Base-by-base conservation (phyloP, 257 asterid genomes). In the Solanum medicagineum region DNA sequence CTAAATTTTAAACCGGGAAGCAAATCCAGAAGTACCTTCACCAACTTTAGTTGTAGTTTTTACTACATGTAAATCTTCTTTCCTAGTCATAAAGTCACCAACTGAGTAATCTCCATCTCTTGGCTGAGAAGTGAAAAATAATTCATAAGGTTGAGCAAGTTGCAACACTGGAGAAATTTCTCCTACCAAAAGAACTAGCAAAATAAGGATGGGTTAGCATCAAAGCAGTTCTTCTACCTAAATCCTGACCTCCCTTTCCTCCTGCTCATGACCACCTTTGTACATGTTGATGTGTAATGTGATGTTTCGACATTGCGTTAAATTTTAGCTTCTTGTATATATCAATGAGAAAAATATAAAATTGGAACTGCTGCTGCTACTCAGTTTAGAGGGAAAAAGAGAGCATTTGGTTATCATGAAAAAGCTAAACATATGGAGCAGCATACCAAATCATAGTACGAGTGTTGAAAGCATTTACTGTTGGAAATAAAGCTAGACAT, bases 1-100 rank as follows among this genome's bases (percentile, higher is more conserved):
- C 26, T 26, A 79, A 14, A 77, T 10, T 26, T 77, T 53, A 77
- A 51, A 26, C 63, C 8, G 44, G 83, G 65, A 8, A 77, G 26
- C 10, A 77, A 53, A 77, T 77, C 47, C 49, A 54, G 84, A 85
- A 51, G 57, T 91, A 96, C 99, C 99, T 87, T 94, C 98, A 53
- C 92, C 96, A 55, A 94, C 97, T n/a, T 96, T 86, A 29, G 98
- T 94, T 74, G 94, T 90, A 45, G 98, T 86, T 65, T 73, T 93
- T 14, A 94, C 98, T 47, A 93, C 95, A 84, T 93, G 93, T 86
- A 96, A 86, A 63, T 85, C 81, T 81, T 93, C 97, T 70, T 87
- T 93, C 82, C 87, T 85, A 24, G 99, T 96, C 99, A 96, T 96
- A 86, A 96, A 94, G 89, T 94, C 98, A 16, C 97, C 98, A 79